phyloP scores from a whole-genome alignment of 352 stramenopile species.

The Globisporangium camurandrum region DNA sequence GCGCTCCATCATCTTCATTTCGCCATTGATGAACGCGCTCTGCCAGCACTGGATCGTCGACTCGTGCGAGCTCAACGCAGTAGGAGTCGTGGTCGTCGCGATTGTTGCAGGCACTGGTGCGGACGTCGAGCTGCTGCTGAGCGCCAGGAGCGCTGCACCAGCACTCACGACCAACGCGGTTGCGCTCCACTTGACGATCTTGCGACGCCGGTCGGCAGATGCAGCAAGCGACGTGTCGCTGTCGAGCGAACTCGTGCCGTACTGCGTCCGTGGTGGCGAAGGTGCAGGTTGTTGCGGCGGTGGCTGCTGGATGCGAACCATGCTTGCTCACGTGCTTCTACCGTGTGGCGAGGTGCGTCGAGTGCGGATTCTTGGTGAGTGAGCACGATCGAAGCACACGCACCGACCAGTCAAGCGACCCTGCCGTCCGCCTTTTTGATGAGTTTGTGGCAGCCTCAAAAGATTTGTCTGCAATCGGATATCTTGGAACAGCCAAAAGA shows the following conservation, averaged over 20 bases:
- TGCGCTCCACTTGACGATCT: conserved; percentile 16
- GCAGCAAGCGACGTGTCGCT: conserved; percentile 11
- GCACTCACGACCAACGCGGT: conserved; percentile 21
- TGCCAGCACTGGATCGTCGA: conserved; percentile 52
- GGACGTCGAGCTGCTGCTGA: conserved; percentile 8
- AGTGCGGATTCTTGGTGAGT: not conserved
- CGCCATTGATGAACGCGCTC: conserved; percentile 51
- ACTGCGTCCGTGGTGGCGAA: conserved; percentile 11
- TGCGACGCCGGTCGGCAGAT: conserved; percentile 17
- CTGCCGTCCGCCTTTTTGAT: not conserved
- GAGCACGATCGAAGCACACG: not conserved
- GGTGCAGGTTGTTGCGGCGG: not conserved
- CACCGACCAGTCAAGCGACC: no score
- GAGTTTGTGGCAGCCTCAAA: not conserved
- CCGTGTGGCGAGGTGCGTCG: not conserved
- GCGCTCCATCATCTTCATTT: conserved; percentile 60
- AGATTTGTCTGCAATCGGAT: not conserved
- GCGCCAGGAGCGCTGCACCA: conserved; percentile 19
- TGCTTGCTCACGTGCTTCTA: not conserved
- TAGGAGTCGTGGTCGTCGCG: not conserved
- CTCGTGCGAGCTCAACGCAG: no score
- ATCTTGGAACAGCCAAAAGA: no score
- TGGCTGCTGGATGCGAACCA: not conserved
- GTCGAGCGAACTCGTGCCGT: conserved; percentile 21
- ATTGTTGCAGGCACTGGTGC: not conserved